Evolutionary conservation across 1,284 basidiomycete genomes (phyloP).

Genomic region (Apiotrichum brassicae): DNA sequence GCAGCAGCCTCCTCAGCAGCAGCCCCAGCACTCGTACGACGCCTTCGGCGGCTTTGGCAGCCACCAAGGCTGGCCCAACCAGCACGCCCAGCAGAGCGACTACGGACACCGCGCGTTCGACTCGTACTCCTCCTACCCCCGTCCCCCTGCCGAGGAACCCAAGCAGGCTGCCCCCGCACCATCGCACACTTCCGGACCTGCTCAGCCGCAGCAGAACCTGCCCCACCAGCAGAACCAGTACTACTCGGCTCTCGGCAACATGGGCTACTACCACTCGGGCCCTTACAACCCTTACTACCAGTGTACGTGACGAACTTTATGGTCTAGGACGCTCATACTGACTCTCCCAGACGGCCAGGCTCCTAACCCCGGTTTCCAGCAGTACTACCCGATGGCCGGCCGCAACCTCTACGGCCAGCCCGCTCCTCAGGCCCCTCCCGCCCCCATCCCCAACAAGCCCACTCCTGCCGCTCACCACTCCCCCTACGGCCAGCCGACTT

Average conservation of each 20-base stretch:
- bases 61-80: conserved; percentile 13
- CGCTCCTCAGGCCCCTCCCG: conserved; percentile 37
- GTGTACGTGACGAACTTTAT: conserved; percentile 29
- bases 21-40: conserved; percentile 29
- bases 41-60: conserved; percentile 15
- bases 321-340: background rate
- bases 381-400: conserved; percentile 44
- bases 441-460: conserved; percentile 39
- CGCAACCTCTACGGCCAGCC: conserved; percentile 44
- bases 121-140: conserved; percentile 45
- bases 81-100: conserved; percentile 18
- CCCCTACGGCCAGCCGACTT: conserved; percentile 41
- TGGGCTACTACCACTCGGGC: conserved; percentile 45
- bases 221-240: conserved; percentile 43
- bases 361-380: conserved; percentile 44
- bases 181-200: conserved; percentile 36
- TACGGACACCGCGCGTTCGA: conserved; percentile 37
- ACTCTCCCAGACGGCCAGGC: conserved; percentile 40
- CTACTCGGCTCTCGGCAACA: conserved; percentile 42
- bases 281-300: conserved; percentile 50
- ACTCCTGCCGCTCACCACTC: conserved; percentile 32
- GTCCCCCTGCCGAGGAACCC: conserved; percentile 39
- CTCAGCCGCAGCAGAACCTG: conserved; percentile 31
- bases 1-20: conserved; percentile 26
- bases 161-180: conserved; percentile 32